A percentile compares a stretch with the other conserved stretches of the same genome.
These are phyloP conservation scores for Chlamydomonas urium DNA, from an alignment of 139 green algal genomes.

Conservation along the genomic window DNA sequence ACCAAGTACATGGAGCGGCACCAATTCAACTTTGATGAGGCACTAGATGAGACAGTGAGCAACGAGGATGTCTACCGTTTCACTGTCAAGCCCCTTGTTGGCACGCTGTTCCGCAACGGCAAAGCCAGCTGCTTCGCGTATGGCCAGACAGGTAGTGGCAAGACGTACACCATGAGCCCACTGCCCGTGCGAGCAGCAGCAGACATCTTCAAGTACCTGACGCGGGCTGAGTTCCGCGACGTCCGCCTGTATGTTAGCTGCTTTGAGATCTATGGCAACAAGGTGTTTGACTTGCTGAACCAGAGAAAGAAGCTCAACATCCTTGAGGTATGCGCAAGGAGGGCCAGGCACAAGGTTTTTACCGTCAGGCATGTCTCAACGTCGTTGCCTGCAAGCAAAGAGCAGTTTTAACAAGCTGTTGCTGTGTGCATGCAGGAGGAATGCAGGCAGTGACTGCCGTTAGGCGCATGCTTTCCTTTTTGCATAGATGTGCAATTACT, in stretches of 20 bases:
- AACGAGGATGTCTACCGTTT: conserved; percentile 90
- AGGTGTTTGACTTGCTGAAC: conserved; percentile 95
- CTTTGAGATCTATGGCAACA: conserved; percentile 98
- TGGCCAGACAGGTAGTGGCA: conserved; percentile 85
- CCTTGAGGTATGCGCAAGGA: too few species aligned
- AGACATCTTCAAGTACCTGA: conserved; percentile 81
- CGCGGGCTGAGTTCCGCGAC: conserved; percentile 29
- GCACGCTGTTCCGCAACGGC: conserved; percentile 78
- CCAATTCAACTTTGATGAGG: conserved; percentile 91
- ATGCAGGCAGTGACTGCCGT: too few species aligned
- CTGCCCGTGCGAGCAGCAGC: conserved; percentile 82
- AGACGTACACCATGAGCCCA: conserved; percentile 92
- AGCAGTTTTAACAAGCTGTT: too few species aligned
- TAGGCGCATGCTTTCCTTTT: too few species aligned
- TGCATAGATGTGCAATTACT: too few species aligned
- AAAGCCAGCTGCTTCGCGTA: conserved; percentile 97
- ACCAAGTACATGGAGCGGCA: conserved; percentile 83
- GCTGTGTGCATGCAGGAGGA: too few species aligned
- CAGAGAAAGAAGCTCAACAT: conserved; percentile 82
- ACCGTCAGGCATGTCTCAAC: too few species aligned
- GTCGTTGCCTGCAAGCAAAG: too few species aligned
- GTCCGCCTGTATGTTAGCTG: conserved; percentile 69
- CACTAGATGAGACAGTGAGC: conserved; percentile 78
- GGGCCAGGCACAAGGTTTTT: too few species aligned
- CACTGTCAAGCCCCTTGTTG: conserved; percentile 89